Evolutionary conservation across 805 yeast species (phyloP).

Genomic region (Kuraishia hungarica): DNA sequence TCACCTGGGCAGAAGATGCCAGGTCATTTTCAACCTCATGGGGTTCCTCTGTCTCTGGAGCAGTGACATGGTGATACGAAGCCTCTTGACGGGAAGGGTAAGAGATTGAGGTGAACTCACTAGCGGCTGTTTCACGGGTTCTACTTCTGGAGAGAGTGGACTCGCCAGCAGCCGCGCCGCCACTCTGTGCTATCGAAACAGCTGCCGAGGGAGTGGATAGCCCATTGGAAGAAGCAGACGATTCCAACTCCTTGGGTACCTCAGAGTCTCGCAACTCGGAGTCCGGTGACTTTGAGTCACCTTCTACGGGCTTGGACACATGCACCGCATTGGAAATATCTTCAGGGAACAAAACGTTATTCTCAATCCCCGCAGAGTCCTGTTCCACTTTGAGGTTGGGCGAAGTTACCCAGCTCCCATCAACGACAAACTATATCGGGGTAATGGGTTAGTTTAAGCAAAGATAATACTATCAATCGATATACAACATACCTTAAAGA

Average conservation of each 20-base stretch:
- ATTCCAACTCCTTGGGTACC: background rate
- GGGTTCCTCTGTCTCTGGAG: conserved; percentile 1
- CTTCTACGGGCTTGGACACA: background rate
- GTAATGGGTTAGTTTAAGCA: background rate
- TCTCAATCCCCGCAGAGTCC: conserved; percentile 38
- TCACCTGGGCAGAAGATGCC: conserved; percentile 17
- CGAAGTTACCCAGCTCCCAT: conserved; percentile 44
- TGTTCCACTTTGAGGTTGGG: conserved; percentile 26
- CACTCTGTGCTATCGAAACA: background rate
- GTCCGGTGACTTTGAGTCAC: too few relatives aligned
- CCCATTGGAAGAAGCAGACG: background rate
- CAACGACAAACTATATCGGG: conserved; percentile 44
- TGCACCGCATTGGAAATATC: conserved; percentile 12
- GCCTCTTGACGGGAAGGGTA: conserved; percentile 13
- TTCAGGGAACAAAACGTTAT: conserved; percentile 36
- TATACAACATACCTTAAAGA: conserved; percentile 29
- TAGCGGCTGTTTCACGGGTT: conserved; percentile 15
- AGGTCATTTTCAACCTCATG: conserved; percentile 12
- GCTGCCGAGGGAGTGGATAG: background rate
- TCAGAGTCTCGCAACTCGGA: too few relatives aligned
- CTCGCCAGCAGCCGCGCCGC: too few relatives aligned
- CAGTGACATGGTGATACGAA: conserved; percentile 2
- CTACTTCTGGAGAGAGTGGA: background rate
- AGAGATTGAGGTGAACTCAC: conserved; percentile 23
- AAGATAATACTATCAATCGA: background rate